Base-by-base conservation (phyloP, 202 grass and related monocot genomes). In the Brachypodium distachyon region DNA sequence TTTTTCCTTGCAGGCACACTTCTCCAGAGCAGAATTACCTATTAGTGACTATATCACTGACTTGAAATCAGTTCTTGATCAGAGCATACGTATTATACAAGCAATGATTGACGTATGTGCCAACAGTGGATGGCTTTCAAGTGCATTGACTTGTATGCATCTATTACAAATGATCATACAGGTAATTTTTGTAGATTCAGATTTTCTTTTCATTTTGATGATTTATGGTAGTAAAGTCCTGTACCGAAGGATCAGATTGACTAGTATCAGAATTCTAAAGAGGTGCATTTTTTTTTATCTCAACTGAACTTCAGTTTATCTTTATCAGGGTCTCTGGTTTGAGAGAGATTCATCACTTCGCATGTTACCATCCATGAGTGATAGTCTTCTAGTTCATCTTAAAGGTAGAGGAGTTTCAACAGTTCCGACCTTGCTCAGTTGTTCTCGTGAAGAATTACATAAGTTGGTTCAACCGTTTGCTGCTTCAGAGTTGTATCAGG, bases 161-260 rank as follows among this genome's bases (percentile, higher is more conserved):
- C 87, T 94, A 68, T 56, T 97, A 64, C 94, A 94, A 88, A 97
- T 97, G 94, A 85, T 97, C 84, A 97, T 97, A 82, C 94, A 97
- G 91, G 94, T 97, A 70, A 79, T 26, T 18, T 39, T 48, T 38
- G 19, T 72, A 76, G 61, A 36, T 85, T 84, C n/a, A 82, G 12
- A 63, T 79, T 64, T 82, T 63, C 50, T 77, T 77, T 39, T 28
- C 61, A 26, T 72, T 67, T 58, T 53, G 22, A 52, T 56, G 37
- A 49, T 36, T 38, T 51, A 29, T 75, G 67, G 31, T 28, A 37
- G 33, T 37, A 67, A 14, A 47, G 47, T 65, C 57, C 38, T 65
- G 39, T 58, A 67, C 41, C 37, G n/a, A 55, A 76, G 13, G 36
- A 77, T 82, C 36, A 14, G 38, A 77, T 66, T 58, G 50, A 54